These are phyloP conservation scores for Lentinus brumalis DNA, from an alignment of 768 basidiomycete species.

Conservation along the genomic window DNA sequence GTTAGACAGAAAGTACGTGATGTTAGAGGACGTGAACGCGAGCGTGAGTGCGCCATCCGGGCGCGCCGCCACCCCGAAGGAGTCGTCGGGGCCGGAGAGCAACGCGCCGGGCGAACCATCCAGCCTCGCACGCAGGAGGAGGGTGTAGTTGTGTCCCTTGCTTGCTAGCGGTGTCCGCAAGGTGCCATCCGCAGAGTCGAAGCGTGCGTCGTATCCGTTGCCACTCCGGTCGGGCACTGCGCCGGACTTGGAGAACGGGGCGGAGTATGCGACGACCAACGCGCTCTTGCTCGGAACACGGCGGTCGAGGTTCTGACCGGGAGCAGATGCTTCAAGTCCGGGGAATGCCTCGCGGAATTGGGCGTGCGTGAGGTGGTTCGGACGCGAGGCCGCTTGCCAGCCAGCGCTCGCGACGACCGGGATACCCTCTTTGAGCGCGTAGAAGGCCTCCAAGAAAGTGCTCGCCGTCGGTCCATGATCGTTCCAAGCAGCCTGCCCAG, in stretches of 20 bases:
- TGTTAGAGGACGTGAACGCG: constrained; percentile 28
- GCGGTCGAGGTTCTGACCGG: constrained; percentile 29
- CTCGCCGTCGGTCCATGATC: constrained; percentile 32
- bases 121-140: constrained; percentile 17
- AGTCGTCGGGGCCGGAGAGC: constrained; percentile 23
- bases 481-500: constrained; percentile 28
- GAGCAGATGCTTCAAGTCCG: constrained; percentile 21
- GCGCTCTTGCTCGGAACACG: constrained; percentile 20
- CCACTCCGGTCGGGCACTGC: constrained; percentile 22
- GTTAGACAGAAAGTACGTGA: constrained; percentile 23
- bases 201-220: constrained; percentile 24
- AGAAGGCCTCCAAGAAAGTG: constrained; percentile 29
- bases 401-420: constrained; percentile 26
- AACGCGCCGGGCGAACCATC: constrained; percentile 12
- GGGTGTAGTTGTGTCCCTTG: constrained; percentile 29
- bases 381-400: constrained; percentile 29
- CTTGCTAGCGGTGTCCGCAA: constrained; percentile 26
- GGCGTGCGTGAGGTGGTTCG: constrained; percentile 26
- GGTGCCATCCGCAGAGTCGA: constrained; percentile 7
- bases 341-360: constrained; percentile 26
- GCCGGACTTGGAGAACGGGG: background rate
- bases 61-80: constrained; percentile 14
- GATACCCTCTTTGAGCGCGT: constrained; percentile 27
- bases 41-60: constrained; percentile 18
- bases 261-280: constrained; percentile 21